Evolutionary conservation across 2,329 filamentous ascomycete species (phyloP).

Genomic region (Cladophialophora immunda): DNA sequence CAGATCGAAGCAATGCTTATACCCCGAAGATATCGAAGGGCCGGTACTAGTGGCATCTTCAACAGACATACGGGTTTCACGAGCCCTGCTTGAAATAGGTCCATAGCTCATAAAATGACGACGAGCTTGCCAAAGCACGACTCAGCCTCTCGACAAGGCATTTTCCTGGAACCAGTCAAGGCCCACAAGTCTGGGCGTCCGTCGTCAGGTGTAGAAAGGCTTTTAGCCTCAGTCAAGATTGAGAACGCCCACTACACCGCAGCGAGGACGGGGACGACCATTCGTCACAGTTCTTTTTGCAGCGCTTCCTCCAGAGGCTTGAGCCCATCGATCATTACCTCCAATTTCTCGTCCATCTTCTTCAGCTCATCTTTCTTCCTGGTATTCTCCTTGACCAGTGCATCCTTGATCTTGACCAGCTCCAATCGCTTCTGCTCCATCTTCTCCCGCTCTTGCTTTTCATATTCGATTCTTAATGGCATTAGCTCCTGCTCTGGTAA

Average conservation of each 20-base stretch:
- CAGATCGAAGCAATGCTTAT: neutral
- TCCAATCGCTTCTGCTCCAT: constrained; percentile 85
- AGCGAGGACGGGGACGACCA: neutral
- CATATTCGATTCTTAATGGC: constrained; percentile 89
- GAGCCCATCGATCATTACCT: constrained; percentile 83
- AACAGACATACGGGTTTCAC: neutral
- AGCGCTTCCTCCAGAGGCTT: constrained; percentile 37
- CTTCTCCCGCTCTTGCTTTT: constrained; percentile 82
- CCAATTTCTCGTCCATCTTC: constrained; percentile 88
- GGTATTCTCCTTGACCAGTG: constrained; percentile 79
- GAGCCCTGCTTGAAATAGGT: neutral
- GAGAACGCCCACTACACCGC: neutral
- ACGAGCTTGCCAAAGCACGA: neutral
- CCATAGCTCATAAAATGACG: neutral
- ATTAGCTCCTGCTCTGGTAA: constrained; percentile 82
- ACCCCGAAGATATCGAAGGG: neutral
- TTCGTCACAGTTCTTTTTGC: constrained; percentile 36
- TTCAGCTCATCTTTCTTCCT: constrained; percentile 92
- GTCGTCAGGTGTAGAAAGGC: neutral
- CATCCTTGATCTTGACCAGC: constrained; percentile 75
- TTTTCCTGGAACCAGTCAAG: neutral
- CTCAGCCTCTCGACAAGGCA: neutral
- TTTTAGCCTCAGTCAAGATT: neutral
- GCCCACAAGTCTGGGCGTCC: neutral
- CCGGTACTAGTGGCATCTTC: neutral